Percentiles rank a stretch among this genome's conserved stretches.
These are phyloP conservation scores for Cajanus cajan DNA, from an alignment of 306 rosid species.

Conservation along the genomic window DNA sequence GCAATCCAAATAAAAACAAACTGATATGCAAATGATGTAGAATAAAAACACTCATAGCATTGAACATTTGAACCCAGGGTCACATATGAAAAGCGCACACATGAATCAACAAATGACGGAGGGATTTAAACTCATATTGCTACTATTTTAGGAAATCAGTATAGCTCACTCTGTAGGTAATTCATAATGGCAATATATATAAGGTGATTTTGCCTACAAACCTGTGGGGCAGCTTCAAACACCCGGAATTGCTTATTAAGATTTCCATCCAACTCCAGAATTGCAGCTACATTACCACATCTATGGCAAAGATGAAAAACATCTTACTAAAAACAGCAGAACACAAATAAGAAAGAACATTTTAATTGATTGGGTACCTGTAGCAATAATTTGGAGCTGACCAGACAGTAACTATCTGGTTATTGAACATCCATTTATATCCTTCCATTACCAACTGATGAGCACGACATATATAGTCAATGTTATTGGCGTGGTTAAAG, in stretches of 20 bases:
- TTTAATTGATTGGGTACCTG: conserved; percentile 52
- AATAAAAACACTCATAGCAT: not conserved
- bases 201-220: conserved; percentile 38
- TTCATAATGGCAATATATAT: conserved; percentile 18
- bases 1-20: conserved; percentile 6
- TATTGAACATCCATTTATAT: conserved; percentile 98
- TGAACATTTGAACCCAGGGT: conserved; percentile 6
- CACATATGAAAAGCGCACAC: not conserved
- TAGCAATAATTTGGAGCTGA: conserved; percentile 99
- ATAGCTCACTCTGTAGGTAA: conserved; percentile 3
- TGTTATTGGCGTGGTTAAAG: conserved; percentile 90
- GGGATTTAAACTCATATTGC: not conserved
- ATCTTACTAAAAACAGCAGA: conserved; percentile 23
- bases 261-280: conserved; percentile 88
- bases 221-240: conserved; percentile 98
- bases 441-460: conserved; percentile 99
- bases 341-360: conserved; percentile 1
- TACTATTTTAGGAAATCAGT: conserved; percentile 11
- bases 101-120: conserved; percentile 13
- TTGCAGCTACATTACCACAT: conserved; percentile 99
- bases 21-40: not conserved
- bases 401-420: conserved; percentile 99
- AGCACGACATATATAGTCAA: conserved; percentile 96
- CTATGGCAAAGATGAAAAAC: conserved; percentile 44
- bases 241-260: conserved; percentile 87